Percentiles rank a stretch among this genome's conserved stretches.
These are phyloP conservation scores for Colletotrichum sp. DNA, from an alignment of 2,329 filamentous ascomycete species.

Conservation along the genomic window DNA sequence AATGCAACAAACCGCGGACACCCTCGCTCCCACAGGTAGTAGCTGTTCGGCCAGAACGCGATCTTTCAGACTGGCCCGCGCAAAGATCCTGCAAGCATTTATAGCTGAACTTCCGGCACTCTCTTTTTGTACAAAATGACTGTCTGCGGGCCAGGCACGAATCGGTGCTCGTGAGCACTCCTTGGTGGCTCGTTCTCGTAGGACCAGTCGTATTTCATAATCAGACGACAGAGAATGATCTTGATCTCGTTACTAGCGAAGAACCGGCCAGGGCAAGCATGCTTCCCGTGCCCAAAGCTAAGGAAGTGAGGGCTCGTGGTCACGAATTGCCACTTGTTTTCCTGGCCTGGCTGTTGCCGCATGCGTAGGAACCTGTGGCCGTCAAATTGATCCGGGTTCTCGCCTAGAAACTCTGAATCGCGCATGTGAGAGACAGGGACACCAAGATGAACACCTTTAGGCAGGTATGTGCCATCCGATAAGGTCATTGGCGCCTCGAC, in stretches of 20 bases:
- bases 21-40: accelerated
- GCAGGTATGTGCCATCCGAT: neutral
- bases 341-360: neutral
- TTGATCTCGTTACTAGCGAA: neutral
- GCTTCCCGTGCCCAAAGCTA: neutral
- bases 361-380: neutral
- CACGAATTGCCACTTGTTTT: neutral
- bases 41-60: neutral
- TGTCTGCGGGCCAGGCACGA: neutral
- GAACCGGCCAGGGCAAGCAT: neutral
- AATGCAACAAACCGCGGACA: neutral
- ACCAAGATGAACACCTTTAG: neutral
- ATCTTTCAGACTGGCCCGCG: neutral
- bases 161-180: neutral
- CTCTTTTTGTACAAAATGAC: neutral
- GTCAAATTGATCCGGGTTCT: neutral
- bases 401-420: neutral
- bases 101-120: neutral
- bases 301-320: neutral
- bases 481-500: neutral
- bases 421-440: neutral
- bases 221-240: neutral
- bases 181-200: neutral
- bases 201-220: neutral
- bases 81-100: neutral